Percentiles rank a stretch among this genome's conserved stretches.
Evolutionary conservation across 1,139 yeast species (phyloP).

Genomic region (Nakaseomyces sp.): DNA sequence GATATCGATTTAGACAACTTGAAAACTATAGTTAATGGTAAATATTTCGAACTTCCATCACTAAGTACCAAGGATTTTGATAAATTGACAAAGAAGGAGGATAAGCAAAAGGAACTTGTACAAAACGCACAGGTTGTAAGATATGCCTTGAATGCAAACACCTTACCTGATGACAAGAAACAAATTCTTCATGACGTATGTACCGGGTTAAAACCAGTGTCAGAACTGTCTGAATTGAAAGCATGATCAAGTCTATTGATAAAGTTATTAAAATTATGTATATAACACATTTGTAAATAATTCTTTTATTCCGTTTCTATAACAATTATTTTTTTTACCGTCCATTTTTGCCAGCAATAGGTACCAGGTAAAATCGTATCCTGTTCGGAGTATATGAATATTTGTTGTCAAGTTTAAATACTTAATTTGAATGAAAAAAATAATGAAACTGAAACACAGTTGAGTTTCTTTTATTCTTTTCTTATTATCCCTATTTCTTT

Average conservation of each 20-base stretch:
- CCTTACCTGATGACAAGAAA: slow-evolving; percentile 13
- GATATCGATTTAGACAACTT: slow-evolving; percentile 13
- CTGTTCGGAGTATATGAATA: no score
- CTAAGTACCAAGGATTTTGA: slow-evolving; percentile 12
- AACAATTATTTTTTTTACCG: no score
- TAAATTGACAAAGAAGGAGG: slow-evolving; percentile 15
- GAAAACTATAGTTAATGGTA: slow-evolving; percentile 17
- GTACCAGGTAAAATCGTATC: no score
- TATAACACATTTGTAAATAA: background rate
- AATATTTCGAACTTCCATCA: slow-evolving; percentile 14
- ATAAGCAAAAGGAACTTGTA: slow-evolving; percentile 15
- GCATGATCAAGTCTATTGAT: slow-evolving; percentile 6
- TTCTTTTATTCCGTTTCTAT: background rate
- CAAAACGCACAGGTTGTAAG: slow-evolving; percentile 20
- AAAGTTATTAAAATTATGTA: background rate
- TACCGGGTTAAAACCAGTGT: slow-evolving; percentile 26
- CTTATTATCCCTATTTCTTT: background rate
- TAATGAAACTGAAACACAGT: no score
- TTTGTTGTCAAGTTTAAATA: no score
- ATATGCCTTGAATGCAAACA: slow-evolving; percentile 18
- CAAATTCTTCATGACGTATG: slow-evolving; percentile 23
- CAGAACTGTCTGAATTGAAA: slow-evolving; percentile 14
- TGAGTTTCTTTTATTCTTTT: no score
- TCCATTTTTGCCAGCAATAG: no score
- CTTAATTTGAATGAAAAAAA: no score